A percentile compares a stretch with the other conserved stretches of the same genome.
These are phyloP conservation scores for Halocafeteria seosinensis DNA, from an alignment of 108 stramenopile species.

Conservation along the genomic window DNA sequence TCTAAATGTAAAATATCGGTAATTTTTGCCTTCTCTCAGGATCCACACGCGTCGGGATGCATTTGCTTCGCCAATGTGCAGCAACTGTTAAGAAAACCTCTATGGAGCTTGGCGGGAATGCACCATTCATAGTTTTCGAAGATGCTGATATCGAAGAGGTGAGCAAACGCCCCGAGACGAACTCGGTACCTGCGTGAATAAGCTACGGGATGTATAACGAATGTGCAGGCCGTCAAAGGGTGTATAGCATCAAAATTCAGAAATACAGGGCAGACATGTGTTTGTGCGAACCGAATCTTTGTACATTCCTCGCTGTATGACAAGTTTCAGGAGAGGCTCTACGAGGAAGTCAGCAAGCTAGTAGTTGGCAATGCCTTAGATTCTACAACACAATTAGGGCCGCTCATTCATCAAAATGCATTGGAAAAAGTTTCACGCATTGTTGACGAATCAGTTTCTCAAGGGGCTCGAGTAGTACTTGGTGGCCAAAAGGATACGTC, in stretches of 20 bases:
- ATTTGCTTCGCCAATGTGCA: constrained; percentile 37
- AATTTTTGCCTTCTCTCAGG: too few relatives aligned
- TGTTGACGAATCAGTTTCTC: constrained; percentile 50
- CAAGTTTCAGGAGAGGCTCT: constrained; percentile 44
- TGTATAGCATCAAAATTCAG: constrained; percentile 66
- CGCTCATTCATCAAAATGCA: constrained; percentile 50
- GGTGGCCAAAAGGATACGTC: too few relatives aligned
- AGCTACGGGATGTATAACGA: too few relatives aligned
- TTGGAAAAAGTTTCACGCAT: constrained; percentile 36
- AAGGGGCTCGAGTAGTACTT: constrained; percentile 47
- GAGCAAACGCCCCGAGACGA: too few relatives aligned
- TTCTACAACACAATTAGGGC: constrained; percentile 48
- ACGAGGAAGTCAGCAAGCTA: constrained; percentile 21
- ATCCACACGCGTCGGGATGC: constrained; percentile 67
- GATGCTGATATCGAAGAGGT: constrained; percentile 67
- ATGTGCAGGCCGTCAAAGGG: constrained; percentile 52
- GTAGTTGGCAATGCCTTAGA: constrained; percentile 53
- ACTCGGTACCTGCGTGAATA: too few relatives aligned
- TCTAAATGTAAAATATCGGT: too few relatives aligned
- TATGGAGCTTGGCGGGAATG: constrained; percentile 62
- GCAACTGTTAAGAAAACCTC: constrained; percentile 60
- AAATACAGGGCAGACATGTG: constrained; percentile 81
- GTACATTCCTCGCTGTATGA: constrained; percentile 54
- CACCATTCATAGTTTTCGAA: constrained; percentile 72
- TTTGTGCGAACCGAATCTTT: constrained; percentile 70